These are phyloP conservation scores for Colletotrichum sp. DNA, from an alignment of 2,329 filamentous ascomycete genomes.

Conservation along the genomic window DNA sequence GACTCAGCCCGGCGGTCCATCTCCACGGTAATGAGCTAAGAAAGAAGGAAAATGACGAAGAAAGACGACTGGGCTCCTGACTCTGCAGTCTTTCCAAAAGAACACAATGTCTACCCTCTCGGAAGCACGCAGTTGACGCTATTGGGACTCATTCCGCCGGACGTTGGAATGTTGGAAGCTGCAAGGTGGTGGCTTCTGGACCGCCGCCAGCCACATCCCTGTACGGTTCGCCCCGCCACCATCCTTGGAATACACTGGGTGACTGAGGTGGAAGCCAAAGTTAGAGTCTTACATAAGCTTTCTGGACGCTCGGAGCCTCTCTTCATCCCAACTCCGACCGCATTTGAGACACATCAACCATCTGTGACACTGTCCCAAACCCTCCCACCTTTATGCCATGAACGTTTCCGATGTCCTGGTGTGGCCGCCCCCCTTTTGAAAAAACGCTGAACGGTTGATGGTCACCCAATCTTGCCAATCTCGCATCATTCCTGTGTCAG, in stretches of 20 bases:
- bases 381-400: slow-evolving; percentile 12
- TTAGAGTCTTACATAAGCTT: slow-evolving; percentile 13
- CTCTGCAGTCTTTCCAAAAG: not conserved
- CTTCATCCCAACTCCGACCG: slow-evolving; percentile 17
- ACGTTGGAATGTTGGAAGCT: not conserved
- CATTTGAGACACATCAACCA: slow-evolving; percentile 18
- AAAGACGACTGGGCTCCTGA: not conserved
- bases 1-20: not conserved
- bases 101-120: not conserved
- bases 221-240: not conserved
- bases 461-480: slow-evolving; percentile 3
- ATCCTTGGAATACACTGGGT: no score
- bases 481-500: slow-evolving; percentile 15
- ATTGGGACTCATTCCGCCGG: not conserved
- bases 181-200: not conserved
- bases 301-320: slow-evolving; percentile 14
- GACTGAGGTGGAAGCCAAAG: no score
- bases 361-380: slow-evolving; percentile 21
- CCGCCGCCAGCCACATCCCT: not conserved
- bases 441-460: not conserved
- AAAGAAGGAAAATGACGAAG: not conserved
- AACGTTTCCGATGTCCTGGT: not conserved
- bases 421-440: not conserved
- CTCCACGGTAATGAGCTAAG: not conserved
- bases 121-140: not conserved